phyloP scores from a whole-genome alignment of 2,329 filamentous ascomycete genomes.

The Diplocarpon mali region DNA sequence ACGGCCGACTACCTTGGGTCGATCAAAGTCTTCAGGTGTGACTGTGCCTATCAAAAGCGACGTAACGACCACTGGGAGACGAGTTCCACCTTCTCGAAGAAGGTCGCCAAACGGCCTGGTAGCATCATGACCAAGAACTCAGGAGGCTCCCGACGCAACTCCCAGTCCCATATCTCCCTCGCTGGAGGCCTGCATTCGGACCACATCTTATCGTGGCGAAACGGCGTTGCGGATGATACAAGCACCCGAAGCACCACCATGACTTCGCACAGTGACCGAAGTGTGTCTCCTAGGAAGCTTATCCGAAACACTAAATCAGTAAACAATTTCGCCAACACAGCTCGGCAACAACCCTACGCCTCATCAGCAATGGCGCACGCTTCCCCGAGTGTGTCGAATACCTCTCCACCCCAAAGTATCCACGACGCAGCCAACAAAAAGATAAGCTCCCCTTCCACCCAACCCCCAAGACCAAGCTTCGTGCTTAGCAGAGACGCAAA shows the following conservation, averaged over 20 bases:
- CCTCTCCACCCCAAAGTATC: conserved; percentile 21
- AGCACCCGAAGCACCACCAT: conserved; percentile 26
- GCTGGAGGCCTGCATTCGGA: conserved; percentile 39
- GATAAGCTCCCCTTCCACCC: conserved; percentile 14
- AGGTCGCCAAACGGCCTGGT: conserved; percentile 21
- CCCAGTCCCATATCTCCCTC: conserved; percentile 27
- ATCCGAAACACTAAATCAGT: conserved; percentile 27
- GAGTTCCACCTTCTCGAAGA: conserved; percentile 57
- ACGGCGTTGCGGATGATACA: conserved; percentile 45
- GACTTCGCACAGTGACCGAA: conserved; percentile 42
- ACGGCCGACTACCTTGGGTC: conserved; percentile 79
- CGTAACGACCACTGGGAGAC: conserved; percentile 69
- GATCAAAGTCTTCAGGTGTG: conserved; percentile 92
- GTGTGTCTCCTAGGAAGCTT: conserved; percentile 37
- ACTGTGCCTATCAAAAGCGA: conserved; percentile 67
- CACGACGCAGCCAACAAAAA: conserved; percentile 12
- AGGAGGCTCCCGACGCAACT: conserved; percentile 34
- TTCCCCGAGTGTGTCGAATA: conserved; percentile 21
- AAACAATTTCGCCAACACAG: conserved; percentile 21
- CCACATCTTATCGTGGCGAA: conserved; percentile 80
- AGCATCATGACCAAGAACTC: conserved; percentile 38
- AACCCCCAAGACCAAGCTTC: conserved; percentile 46
- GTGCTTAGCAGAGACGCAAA: conserved; percentile 36
- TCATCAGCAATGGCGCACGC: conserved; percentile 10
- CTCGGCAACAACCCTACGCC: conserved; percentile 23